Percentiles rank a stretch among this genome's conserved stretches.
phyloP scores from a whole-genome alignment of 1,284 basidiomycete genomes.

The Ceratobasidium sp. region DNA sequence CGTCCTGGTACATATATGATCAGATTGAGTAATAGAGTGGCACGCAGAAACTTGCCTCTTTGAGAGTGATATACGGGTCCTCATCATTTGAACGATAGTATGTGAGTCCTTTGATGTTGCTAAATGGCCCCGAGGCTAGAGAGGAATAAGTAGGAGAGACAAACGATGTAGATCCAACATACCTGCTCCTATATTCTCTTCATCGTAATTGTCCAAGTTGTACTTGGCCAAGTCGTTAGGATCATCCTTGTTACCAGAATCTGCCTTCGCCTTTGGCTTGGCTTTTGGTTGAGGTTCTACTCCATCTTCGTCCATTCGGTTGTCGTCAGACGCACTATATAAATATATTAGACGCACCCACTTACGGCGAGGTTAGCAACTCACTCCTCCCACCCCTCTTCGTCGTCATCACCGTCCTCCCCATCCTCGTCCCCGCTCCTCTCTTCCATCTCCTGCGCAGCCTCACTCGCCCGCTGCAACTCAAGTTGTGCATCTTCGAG shows the following conservation, averaged over 20 bases:
- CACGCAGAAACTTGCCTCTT: slow-evolving; percentile 70
- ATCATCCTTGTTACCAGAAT: slow-evolving; percentile 55
- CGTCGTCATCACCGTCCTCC: slow-evolving; percentile 61
- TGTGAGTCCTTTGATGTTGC: slow-evolving; percentile 93
- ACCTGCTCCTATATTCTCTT: slow-evolving; percentile 78
- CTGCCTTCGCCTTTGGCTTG: slow-evolving; percentile 51
- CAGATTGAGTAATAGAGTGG: not conserved
- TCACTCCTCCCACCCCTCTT: slow-evolving; percentile 80
- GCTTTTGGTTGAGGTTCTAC: slow-evolving; percentile 51
- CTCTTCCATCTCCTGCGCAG: slow-evolving; percentile 76
- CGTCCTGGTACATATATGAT: slow-evolving; percentile 50
- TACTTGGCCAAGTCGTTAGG: slow-evolving; percentile 89
- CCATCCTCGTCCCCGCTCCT: slow-evolving; percentile 66
- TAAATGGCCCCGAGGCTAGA: slow-evolving; percentile 86
- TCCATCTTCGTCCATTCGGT: slow-evolving; percentile 57
- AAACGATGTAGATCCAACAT: slow-evolving; percentile 49
- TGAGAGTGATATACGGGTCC: slow-evolving; percentile 97
- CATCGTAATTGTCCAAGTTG: slow-evolving; percentile 93
- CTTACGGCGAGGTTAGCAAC: slow-evolving; percentile 54
- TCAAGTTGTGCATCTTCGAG: slow-evolving; percentile 89
- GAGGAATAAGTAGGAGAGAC: slow-evolving; percentile 7
- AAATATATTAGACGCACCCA: slow-evolving; percentile 13
- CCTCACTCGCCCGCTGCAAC: slow-evolving; percentile 82
- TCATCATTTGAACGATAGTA: slow-evolving; percentile 93
- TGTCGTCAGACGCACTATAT: slow-evolving; percentile 49